These are phyloP conservation scores for Tetragonia tetragonoides DNA, from an alignment of 148 eudicot genomes.

Conservation along the genomic window DNA sequence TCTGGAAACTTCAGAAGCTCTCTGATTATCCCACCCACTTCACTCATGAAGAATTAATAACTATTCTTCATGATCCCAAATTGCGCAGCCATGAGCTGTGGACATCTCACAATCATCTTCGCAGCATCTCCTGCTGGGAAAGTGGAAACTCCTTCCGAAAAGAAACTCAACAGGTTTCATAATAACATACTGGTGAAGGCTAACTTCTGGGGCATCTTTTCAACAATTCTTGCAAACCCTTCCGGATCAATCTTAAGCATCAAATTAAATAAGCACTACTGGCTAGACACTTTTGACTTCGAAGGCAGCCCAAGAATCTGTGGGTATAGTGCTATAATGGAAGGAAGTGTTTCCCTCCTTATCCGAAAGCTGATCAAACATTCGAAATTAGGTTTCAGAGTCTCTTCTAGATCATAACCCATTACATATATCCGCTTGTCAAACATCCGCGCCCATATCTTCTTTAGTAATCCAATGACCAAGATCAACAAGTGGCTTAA, in stretches of 20 bases:
- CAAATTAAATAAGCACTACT: slow-evolving; percentile 80
- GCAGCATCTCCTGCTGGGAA: slow-evolving; percentile 60
- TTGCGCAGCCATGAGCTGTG: slow-evolving; percentile 65
- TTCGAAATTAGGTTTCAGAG: slow-evolving; percentile 77
- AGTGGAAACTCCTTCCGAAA: slow-evolving; percentile 53
- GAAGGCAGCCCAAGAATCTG: slow-evolving; percentile 83
- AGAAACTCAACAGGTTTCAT: slow-evolving; percentile 80
- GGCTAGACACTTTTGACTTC: slow-evolving; percentile 83
- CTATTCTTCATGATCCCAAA: slow-evolving; percentile 86
- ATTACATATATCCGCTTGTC: slow-evolving; percentile 83
- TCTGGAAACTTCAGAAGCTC: slow-evolving; percentile 93
- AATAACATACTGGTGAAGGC: slow-evolving; percentile 76
- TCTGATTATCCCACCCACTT: slow-evolving; percentile 75
- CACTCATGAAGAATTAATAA: slow-evolving; percentile 86
- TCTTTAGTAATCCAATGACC: slow-evolving; percentile 75
- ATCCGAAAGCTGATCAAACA: slow-evolving; percentile 85
- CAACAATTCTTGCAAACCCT: slow-evolving; percentile 69
- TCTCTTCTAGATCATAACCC: slow-evolving; percentile 80
- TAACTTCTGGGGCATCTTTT: slow-evolving; percentile 86
- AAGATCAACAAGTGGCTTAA: slow-evolving; percentile 85
- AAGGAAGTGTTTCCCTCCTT: slow-evolving; percentile 52
- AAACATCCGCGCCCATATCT: slow-evolving; percentile 77
- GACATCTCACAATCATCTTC: slow-evolving; percentile 80
- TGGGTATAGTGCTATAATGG: slow-evolving; percentile 78
- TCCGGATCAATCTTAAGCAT: slow-evolving; percentile 93